These are phyloP conservation scores for Aureobasidium sp. DNA, from an alignment of 2,329 filamentous ascomycete species.

Conservation along the genomic window DNA sequence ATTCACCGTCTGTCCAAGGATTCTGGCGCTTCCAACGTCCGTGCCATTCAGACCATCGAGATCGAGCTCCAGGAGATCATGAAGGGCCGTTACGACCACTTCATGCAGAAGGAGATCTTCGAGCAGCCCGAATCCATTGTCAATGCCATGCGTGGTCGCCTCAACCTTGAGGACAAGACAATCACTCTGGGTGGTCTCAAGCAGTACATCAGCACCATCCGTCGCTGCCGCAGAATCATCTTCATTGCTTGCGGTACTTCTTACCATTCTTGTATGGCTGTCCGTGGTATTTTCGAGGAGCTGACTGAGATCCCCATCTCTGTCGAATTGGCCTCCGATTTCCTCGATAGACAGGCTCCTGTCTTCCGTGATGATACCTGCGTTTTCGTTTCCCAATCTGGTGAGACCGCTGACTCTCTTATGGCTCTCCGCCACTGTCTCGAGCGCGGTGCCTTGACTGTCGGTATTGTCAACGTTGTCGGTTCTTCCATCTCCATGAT, in stretches of 20 bases:
- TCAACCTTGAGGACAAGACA: conserved; percentile 87
- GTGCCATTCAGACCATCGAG: conserved; percentile 96
- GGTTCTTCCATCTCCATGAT: conserved; percentile 97
- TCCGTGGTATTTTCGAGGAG: conserved; percentile 96
- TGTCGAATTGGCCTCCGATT: conserved; percentile 95
- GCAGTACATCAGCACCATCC: conserved; percentile 94
- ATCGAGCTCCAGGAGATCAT: conserved; percentile 99
- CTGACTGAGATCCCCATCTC: conserved; percentile 95
- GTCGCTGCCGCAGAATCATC: conserved; percentile 92
- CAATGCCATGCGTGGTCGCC: conserved; percentile 99
- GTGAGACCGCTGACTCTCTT: conserved; percentile 95
- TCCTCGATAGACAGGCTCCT: conserved; percentile 90
- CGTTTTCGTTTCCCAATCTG: conserved; percentile 97
- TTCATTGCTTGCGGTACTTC: conserved; percentile 99
- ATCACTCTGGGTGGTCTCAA: conserved; percentile 93
- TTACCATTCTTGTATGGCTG: conserved; percentile 99
- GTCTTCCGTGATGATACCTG: conserved; percentile 99
- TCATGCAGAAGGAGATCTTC: conserved; percentile 99
- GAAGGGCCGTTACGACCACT: conserved; percentile 99
- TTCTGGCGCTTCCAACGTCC: conserved; percentile 92
- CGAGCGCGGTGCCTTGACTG: conserved; percentile 92
- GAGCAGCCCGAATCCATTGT: conserved; percentile 99
- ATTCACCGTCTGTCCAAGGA: conserved; percentile 97
- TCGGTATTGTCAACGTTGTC: conserved; percentile 97
- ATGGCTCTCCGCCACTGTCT: conserved; percentile 97